Evolutionary conservation across 2,329 filamentous ascomycete genomes (phyloP).

Genomic region (Fusarium nodosum): DNA sequence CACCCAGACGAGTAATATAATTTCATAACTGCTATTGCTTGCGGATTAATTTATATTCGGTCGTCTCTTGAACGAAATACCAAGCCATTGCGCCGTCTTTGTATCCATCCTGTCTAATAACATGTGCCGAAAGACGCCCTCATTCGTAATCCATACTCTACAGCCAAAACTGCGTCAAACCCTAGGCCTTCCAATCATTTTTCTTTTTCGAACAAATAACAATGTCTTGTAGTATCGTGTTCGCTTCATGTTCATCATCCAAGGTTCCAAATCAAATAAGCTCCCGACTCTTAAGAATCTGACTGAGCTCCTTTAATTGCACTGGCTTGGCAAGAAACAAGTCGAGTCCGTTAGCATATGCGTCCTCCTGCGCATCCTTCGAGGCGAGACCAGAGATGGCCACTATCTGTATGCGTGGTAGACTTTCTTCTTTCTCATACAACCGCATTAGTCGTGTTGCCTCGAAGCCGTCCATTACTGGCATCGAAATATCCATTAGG

Average conservation of each 20-base stretch:
- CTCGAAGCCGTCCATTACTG: conserved; percentile 68
- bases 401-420: conserved; percentile 60
- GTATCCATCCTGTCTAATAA: conserved; percentile 35
- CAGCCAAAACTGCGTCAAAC: conserved; percentile 26
- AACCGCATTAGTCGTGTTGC: conserved; percentile 64
- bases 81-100: conserved; percentile 20
- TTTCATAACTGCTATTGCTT: not conserved
- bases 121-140: conserved; percentile 3
- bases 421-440: conserved; percentile 60
- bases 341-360: conserved; percentile 67
- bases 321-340: conserved; percentile 69
- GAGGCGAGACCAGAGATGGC: conserved; percentile 68
- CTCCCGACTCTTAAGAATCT: conserved; percentile 26
- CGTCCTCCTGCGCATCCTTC: conserved; percentile 64
- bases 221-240: conserved; percentile 16
- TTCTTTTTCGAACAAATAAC: not conserved
- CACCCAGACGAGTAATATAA: too few relatives aligned
- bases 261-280: conserved; percentile 15
- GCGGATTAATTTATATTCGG: not conserved
- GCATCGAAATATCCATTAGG: conserved; percentile 69
- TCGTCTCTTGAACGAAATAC: not conserved
- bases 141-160: not conserved
- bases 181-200: not conserved
- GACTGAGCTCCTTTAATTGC: conserved; percentile 56
- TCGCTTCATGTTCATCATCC: conserved; percentile 12